A percentile compares a stretch with the other conserved stretches of the same genome.
Conservation (phyloP, 1,139 yeast genomes). For the Entelexis paramagnoliae region DNA sequence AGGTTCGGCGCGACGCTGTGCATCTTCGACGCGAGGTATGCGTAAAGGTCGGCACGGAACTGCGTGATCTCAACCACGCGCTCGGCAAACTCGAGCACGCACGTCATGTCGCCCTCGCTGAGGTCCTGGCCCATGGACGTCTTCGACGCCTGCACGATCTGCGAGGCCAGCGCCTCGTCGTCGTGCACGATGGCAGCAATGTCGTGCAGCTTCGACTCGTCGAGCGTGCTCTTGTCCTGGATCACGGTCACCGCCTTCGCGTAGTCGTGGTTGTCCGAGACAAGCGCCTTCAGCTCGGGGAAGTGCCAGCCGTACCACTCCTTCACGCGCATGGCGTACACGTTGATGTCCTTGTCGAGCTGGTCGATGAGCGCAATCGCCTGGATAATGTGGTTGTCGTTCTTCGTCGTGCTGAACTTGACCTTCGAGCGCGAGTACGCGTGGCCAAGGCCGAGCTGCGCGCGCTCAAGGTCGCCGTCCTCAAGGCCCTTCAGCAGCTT, state of each 20-base stretch:
- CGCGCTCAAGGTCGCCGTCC: conserved; percentile 92
- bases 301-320: conserved; percentile 99
- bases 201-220: conserved; percentile 53
- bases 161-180: conserved; percentile 89
- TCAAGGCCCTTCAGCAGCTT: conserved; percentile 86
- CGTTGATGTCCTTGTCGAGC: conserved; percentile 92
- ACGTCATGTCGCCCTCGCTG: conserved; percentile 84
- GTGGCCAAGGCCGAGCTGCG: conserved; percentile 97
- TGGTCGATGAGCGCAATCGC: conserved; percentile 96
- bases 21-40: conserved; percentile 90
- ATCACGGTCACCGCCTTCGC: conserved; percentile 76
- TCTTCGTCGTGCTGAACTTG: conserved; percentile 95
- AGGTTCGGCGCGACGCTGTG: conserved; percentile 96
- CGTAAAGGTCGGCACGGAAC: conserved; percentile 79
- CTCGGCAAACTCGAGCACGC: conserved; percentile 82
- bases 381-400: conserved; percentile 96
- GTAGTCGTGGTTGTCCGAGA: conserved; percentile 80
- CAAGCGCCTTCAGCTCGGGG: conserved; percentile 95
- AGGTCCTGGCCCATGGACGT: conserved; percentile 99
- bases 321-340: conserved; percentile 97
- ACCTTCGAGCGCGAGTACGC: conserved; percentile 98
- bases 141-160: conserved; percentile 81
- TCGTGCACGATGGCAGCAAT: conserved; percentile 70
- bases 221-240: conserved; percentile 79
- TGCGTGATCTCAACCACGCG: conserved; percentile 90